Conservation (phyloP, 306 rosid species). For the Arachis hypogaea region DNA sequence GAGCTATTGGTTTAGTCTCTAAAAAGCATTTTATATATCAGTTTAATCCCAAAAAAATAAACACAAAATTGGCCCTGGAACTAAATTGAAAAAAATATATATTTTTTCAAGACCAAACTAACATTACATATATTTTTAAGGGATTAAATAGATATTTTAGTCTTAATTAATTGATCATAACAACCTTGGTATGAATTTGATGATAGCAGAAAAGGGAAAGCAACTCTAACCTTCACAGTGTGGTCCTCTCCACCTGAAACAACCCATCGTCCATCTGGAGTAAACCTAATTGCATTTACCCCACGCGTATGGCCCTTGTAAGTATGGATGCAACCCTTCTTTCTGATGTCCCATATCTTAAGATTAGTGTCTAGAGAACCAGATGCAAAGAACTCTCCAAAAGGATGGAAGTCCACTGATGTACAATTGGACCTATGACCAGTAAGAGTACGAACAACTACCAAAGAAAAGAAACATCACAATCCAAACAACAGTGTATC, state of each 20-base stretch:
- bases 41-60: too few species aligned
- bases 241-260: conserved; percentile 99
- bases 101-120: too few species aligned
- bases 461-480: conserved; percentile 43
- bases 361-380: conserved; percentile 97
- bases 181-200: conserved; percentile 13
- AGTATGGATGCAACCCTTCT: conserved; percentile 98
- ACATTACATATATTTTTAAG: too few species aligned
- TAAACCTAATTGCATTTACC: conserved; percentile 94
- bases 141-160: too few species aligned
- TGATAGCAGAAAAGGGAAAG: conserved; percentile 35
- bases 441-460: conserved; percentile 98
- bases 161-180: conserved; percentile 22
- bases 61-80: too few species aligned
- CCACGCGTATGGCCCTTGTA: conserved; percentile 99
- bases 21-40: too few species aligned
- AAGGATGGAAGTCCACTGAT: conserved; percentile 97
- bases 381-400: conserved; percentile 98
- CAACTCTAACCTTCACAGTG: conserved; percentile 82
- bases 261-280: conserved; percentile 99
- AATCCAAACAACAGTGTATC: conserved; percentile 26
- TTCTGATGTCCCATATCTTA: conserved; percentile 98
- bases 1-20: too few species aligned
- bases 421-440: conserved; percentile 98
- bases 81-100: too few species aligned